These are phyloP conservation scores for Boletellus emodensis DNA, from an alignment of 768 basidiomycete genomes.

Conservation along the genomic window DNA sequence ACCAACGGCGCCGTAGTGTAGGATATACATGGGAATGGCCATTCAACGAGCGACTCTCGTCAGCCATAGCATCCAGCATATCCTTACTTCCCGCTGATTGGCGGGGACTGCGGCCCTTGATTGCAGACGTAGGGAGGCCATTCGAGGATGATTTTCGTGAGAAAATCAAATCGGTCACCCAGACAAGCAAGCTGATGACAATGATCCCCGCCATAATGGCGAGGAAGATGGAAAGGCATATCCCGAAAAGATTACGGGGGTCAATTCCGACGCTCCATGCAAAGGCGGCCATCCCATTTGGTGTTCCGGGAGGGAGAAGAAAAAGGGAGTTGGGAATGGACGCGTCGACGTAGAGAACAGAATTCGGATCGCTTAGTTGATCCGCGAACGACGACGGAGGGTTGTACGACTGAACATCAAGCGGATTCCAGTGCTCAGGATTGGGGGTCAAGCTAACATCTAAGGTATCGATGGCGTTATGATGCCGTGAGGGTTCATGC, in stretches of 20 bases:
- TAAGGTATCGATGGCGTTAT: conserved; percentile 27
- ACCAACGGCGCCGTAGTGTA: conserved; percentile 29
- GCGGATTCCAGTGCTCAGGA: conserved; percentile 62
- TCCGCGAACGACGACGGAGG: conserved; percentile 70
- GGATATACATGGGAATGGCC: conserved; percentile 21
- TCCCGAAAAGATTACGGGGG: conserved; percentile 76
- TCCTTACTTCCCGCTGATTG: conserved; percentile 51
- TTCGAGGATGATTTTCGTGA: conserved; percentile 22
- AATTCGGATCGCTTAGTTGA: conserved; percentile 66
- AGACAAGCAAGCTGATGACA: conserved; percentile 63
- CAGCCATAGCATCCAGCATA: conserved; percentile 34
- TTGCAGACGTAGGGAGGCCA: conserved; percentile 17
- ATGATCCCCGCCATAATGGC: conserved; percentile 71
- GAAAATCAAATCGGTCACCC: conserved; percentile 61
- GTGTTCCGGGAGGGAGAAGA: conserved; percentile 57
- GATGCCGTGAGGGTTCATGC: conserved; percentile 9
- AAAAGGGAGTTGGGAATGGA: conserved; percentile 69
- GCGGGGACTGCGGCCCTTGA: conserved; percentile 36
- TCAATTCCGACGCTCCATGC: conserved; percentile 80
- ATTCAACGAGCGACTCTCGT: conserved; percentile 31
- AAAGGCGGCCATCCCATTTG: conserved; percentile 73
- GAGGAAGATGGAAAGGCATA: conserved; percentile 81
- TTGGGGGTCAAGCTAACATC: conserved; percentile 70
- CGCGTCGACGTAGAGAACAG: conserved; percentile 74
- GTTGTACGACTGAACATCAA: conserved; percentile 50